Evolutionary conservation across 2,329 filamentous ascomycete genomes (phyloP), one percentile per base, ranked within the genome.

Genomic region (Periglandula ipomoeae): DNA sequence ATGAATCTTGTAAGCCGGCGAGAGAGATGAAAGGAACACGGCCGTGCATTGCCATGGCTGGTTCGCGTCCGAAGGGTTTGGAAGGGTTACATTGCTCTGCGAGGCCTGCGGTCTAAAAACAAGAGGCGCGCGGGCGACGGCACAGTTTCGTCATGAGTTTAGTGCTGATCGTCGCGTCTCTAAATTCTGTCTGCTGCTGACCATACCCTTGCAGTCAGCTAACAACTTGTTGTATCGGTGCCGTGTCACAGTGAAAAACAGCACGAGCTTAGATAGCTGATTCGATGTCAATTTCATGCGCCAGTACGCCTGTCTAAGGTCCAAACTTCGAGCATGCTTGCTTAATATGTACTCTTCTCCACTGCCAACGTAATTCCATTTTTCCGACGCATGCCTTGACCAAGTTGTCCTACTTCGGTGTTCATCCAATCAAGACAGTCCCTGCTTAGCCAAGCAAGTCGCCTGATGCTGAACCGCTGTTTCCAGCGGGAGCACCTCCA

Each of bases 391-490:
- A 19, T 22, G 13, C n/a, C n/a, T n/a, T n/a, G n/a, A n/a, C n/a
- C n/a, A n/a, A n/a, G n/a, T n/a, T n/a, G n/a, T n/a, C n/a, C n/a
- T 35, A 15, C 20, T 13, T 4, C 9, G 5, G 32, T 30, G 7
- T 46, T 27, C 34, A 24, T 26, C 11, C 20, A 39, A 23, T 6
- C 13, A 15, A 11, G 44, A 6, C 10, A 13, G 20, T 17, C 30
- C 19, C 44, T 23, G 13, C 47, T 64, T 63, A 71, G 24, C 73
- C 73, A 37, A 78, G 69, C 50, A 78, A 59, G 59, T 78, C 74
- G 49, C 71, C 70, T 42, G 76, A 63, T 19, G 63, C 65, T 51
- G 66, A 64, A 6, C 70, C 72, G 48, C 58, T 58, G 39, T 62
- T 58, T 19, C 46, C 38, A 44, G 59, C 58, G 22, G 61, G 51